Base-by-base conservation (phyloP, 2,329 filamentous ascomycete species). In the Fonsecaea nubica region DNA sequence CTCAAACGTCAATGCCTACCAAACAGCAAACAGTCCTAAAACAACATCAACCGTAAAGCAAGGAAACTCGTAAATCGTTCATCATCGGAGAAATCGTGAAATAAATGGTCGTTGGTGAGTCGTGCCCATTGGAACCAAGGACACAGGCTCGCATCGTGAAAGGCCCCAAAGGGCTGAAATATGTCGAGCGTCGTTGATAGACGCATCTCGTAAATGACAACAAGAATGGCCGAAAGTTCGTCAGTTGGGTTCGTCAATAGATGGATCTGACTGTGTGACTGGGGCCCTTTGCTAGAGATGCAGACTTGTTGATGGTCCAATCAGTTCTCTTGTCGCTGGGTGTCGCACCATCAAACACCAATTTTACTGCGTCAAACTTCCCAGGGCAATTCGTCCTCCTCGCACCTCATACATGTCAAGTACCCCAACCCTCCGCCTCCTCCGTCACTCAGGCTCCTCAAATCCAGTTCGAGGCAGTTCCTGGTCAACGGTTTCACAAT, bases 401-500 rank as follows among this genome's bases (percentile, higher is more conserved):
- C 87, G 38, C 90, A 81, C 69, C 81, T 83, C 64, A 86, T 88
- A 76, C 89, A 90, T 10, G 87, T 89, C 75, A 91, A 75, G 79
- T 90, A 90, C 1, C 84, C 84, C 65, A 89, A 72, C 4, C 83
- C 81, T 3, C 77, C 77, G 18, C 78, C 76, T 2, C 77, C 80
- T n/a, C 77, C 78, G 76, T 82, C 69, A 73, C 78, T 73, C 38
- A 73, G 58, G 33, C 73, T 73, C 58, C 85, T 83, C 62, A 92
- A 77, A 76, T 96, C 92, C 56, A 96, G 84, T 78, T 97, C 92
- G 12, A 97, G 84, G 60, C 89, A 91, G 75, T 92, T 95, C 59
- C 90, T 86, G 89, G 96, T 96, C 12, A 97, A 81, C 3, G 93
- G 93, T 65, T 89, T 89, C 7, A 97, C 93, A 15, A 90, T 84